Conservation (phyloP, 2,329 filamentous ascomycete genomes). For the Calcarisporium arbuscula region DNA sequence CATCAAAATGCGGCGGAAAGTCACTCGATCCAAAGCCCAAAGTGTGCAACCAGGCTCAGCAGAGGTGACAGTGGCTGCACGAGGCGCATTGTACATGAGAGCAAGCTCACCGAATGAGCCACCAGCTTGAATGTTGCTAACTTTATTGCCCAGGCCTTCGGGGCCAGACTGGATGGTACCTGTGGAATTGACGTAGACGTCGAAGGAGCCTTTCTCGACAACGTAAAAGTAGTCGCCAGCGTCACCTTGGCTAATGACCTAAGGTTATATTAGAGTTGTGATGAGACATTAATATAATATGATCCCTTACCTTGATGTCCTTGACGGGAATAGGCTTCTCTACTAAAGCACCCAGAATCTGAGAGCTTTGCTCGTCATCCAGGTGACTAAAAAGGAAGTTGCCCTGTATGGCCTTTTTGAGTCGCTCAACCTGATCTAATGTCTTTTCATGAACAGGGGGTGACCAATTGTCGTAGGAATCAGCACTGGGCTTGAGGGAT, state of each 20-base stretch:
- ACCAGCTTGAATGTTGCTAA: conserved; percentile 75
- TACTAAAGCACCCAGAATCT: conserved; percentile 82
- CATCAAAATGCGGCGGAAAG: conserved; percentile 97
- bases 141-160: conserved; percentile 76
- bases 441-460: conserved; percentile 83
- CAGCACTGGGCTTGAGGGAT: conserved; percentile 82
- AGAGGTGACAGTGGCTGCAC: conserved; percentile 88
- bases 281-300: background rate
- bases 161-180: conserved; percentile 73
- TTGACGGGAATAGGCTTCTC: conserved; percentile 95
- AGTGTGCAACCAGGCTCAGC: conserved; percentile 72
- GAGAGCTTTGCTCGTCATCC: conserved; percentile 84
- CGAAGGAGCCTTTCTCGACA: conserved; percentile 84
- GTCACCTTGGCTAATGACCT: conserved; percentile 94
- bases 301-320: conserved; percentile 57
- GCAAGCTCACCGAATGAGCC: conserved; percentile 95
- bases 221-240: conserved; percentile 97
- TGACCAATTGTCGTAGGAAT: conserved; percentile 81
- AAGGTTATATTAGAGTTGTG: conserved; percentile 21
- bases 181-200: conserved; percentile 78
- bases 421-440: conserved; percentile 68
- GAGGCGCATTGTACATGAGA: conserved; percentile 97
- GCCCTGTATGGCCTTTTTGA: conserved; percentile 73
- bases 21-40: conserved; percentile 92
- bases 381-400: conserved; percentile 95